Base-by-base conservation (phyloP, 192 early-diverging fungal species). In the Backusella morwellensis region DNA sequence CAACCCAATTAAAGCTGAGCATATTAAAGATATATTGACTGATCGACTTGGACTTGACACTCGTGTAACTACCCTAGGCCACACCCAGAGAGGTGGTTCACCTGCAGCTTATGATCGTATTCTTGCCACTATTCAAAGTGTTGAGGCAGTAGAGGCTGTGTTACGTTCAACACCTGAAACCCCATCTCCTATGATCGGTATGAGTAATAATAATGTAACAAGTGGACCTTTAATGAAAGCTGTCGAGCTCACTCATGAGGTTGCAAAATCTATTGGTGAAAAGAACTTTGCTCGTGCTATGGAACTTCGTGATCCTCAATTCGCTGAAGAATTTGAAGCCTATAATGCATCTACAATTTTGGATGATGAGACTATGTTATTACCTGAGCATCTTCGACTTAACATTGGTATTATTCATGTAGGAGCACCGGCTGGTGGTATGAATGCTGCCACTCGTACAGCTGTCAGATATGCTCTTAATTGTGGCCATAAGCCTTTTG, bases 351-450 rank as follows among this genome's bases (percentile, higher is more conserved):
- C 86, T 4, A 88, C 92, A 38, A 68, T 81, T 56, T 47, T 90
- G 11, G 74, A 87, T 68, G 68, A 85, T 54, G 70, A 84, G 36
- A 59, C 73, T 78, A 86, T 79, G 76, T 70, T 54, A n/a, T 32
- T 79, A 52, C 85, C 80, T 35, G 15, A 78, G 74, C 68, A 87
- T 75, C 78, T 90, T 77, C 85, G 88, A 15, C 80, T 99, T 74
- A 90, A 95, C 42, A 92, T 99, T 40, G 97, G 90, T 69, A 95
- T 99, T 56, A 83, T 97, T 44, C 95, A 98, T 77, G 91, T 94
- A 9, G 97, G 97, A 42, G 97, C 97, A 15, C 97, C 97, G 29
- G 97, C 97, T 14, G 96, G 96, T 52, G 97, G 97, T 56, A 97
- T 98, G 96, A 99, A 98, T 86, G 91, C 96, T 36, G 97, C 97